Conservation (phyloP, 805 yeast species). For the Myxozyma lipomycoides region DNA sequence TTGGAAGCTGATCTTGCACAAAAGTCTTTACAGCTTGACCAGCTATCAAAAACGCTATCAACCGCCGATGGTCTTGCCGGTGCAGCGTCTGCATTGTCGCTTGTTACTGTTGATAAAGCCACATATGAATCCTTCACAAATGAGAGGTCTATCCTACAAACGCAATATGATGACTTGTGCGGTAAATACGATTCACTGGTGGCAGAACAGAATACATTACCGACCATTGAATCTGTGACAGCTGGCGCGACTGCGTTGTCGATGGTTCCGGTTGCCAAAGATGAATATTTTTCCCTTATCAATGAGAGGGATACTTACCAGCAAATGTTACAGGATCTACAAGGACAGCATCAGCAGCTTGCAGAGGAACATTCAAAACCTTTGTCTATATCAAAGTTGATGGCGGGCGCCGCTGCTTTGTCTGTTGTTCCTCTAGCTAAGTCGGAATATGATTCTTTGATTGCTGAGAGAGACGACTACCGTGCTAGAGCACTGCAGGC, state of each 20-base stretch:
- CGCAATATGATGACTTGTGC: not conserved
- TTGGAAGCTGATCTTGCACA: not conserved
- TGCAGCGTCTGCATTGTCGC: slow-evolving; percentile 1
- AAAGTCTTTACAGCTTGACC: not conserved
- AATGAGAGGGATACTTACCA: not conserved
- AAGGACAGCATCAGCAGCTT: not conserved
- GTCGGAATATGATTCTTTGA: slow-evolving; percentile 3
- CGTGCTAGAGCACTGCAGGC: not conserved
- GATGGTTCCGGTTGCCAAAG: slow-evolving; percentile 29
- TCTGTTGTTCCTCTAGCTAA: slow-evolving; percentile 3
- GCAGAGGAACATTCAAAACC: not conserved
- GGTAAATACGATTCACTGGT: not conserved
- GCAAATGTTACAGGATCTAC: not conserved
- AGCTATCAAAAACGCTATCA: not conserved
- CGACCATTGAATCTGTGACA: slow-evolving; percentile 6
- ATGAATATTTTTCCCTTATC: slow-evolving; percentile 25
- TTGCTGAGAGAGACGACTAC: not conserved
- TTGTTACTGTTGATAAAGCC: not conserved
- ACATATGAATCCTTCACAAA: not conserved
- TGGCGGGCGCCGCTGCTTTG: not conserved
- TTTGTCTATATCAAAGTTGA: not conserved
- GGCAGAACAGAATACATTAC: not conserved
- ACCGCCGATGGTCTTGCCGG: slow-evolving; percentile 1
- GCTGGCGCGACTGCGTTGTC: slow-evolving; percentile 22
- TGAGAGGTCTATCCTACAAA: not conserved